phyloP scores from a whole-genome alignment of 2,329 filamentous ascomycete genomes.

The Dryadomyces quercivorus region DNA sequence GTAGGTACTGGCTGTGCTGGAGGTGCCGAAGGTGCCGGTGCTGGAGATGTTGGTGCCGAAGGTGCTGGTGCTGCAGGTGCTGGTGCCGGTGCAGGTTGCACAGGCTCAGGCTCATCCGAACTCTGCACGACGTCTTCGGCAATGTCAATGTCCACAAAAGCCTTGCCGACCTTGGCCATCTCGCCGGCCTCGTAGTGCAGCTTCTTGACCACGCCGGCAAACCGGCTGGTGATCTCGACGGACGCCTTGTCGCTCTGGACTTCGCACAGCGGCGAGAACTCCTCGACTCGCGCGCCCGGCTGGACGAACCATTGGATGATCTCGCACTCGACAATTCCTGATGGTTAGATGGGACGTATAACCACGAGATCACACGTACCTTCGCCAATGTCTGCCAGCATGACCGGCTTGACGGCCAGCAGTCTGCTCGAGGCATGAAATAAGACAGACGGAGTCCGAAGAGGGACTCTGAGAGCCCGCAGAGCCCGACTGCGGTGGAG shows the following conservation, averaged over 20 bases:
- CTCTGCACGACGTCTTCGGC: slow-evolving; percentile 47
- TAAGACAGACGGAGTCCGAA: too few relatives aligned
- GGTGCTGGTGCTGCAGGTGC: neutral
- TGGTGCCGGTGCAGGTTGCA: neutral
- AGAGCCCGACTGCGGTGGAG: slow-evolving; percentile 37
- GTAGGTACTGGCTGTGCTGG: too few relatives aligned
- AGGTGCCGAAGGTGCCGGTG: neutral
- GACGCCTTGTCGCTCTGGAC: slow-evolving; percentile 96
- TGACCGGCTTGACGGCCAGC: slow-evolving; percentile 60
- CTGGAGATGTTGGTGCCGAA: too few relatives aligned
- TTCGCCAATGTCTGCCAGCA: slow-evolving; percentile 79
- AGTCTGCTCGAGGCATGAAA: slow-evolving; percentile 28
- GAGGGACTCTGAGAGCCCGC: too few relatives aligned
- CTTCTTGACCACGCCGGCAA: slow-evolving; percentile 91
- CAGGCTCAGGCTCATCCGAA: slow-evolving; percentile 7
- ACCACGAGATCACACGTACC: slow-evolving; percentile 24
- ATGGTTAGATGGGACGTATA: neutral
- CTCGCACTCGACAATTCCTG: slow-evolving; percentile 95
- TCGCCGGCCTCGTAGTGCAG: slow-evolving; percentile 92
- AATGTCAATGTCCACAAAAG: slow-evolving; percentile 90
- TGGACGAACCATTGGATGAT: slow-evolving; percentile 99
- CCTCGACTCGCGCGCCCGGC: slow-evolving; percentile 86
- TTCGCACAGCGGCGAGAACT: slow-evolving; percentile 96
- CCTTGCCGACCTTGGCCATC: slow-evolving; percentile 90
- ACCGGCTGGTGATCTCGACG: slow-evolving; percentile 86